Percentiles rank a stretch among this genome's conserved stretches.
Conservation (phyloP, 2,329 filamentous ascomycete species). For the Alternaria solani region DNA sequence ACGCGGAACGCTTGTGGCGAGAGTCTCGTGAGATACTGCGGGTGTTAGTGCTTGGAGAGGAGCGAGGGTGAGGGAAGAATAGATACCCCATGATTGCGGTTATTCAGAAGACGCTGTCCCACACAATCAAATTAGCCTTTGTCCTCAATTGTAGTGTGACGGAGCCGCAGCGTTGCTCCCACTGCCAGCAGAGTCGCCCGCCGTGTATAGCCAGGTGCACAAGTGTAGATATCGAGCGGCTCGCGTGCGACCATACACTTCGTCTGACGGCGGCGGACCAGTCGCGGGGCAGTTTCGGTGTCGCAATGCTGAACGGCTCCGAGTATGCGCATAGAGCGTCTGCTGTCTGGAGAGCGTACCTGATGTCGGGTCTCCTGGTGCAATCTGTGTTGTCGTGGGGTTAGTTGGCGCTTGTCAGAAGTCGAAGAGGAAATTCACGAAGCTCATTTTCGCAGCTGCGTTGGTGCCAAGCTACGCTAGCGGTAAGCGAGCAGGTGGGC, state of each 20-base stretch:
- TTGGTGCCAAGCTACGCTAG: slow-evolving; percentile 20
- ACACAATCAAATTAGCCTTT: slow-evolving; percentile 40
- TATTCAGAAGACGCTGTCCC: slow-evolving; percentile 53
- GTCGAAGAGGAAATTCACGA: slow-evolving; percentile 25
- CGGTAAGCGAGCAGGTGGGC: slow-evolving; percentile 14
- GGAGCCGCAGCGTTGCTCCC: slow-evolving; percentile 25
- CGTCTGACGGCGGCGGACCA: slow-evolving; percentile 16
- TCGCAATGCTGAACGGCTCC: slow-evolving; percentile 28
- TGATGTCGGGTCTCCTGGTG: slow-evolving; percentile 47
- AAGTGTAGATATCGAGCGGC: slow-evolving; percentile 28
- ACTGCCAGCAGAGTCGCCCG: slow-evolving; percentile 3
- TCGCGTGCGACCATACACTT: slow-evolving; percentile 35
- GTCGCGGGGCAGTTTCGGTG: slow-evolving; percentile 19
- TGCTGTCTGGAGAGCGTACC: slow-evolving; percentile 36
- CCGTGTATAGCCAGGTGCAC: slow-evolving; percentile 12
- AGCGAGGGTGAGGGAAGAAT: slow-evolving; percentile 16
- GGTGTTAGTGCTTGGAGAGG: slow-evolving; percentile 46
- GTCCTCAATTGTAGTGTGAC: slow-evolving; percentile 14
- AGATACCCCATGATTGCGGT: slow-evolving; percentile 63
- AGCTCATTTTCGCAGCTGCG: slow-evolving; percentile 21
- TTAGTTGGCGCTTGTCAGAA: slow-evolving; percentile 40
- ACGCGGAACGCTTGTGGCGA: slow-evolving; percentile 99
- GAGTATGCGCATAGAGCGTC: slow-evolving; percentile 14
- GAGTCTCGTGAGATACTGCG: slow-evolving; percentile 97
- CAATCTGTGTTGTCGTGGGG: slow-evolving; percentile 47